Percentiles rank a stretch among this genome's conserved stretches.
phyloP scores from a whole-genome alignment of 1,284 basidiomycete species.

The Leccinum fuscescens region DNA sequence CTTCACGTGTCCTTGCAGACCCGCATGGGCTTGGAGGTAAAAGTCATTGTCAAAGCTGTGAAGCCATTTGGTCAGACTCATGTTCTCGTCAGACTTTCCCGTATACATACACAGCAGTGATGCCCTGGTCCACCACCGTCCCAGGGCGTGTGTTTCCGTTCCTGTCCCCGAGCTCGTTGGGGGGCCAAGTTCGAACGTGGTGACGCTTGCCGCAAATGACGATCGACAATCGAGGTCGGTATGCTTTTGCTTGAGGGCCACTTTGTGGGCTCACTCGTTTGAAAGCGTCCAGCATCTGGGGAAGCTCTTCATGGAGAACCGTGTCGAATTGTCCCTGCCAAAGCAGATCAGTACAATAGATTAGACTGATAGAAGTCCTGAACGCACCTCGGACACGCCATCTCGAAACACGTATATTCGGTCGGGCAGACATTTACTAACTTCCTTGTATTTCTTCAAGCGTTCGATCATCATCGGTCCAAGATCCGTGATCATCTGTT shows the following conservation, averaged over 20 bases:
- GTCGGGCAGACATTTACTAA: conserved; percentile 55
- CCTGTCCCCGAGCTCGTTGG: conserved; percentile 44
- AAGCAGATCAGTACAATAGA: conserved; percentile 1
- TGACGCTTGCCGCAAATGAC: conserved; percentile 81
- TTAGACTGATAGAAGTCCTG: conserved; percentile 1
- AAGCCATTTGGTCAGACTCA: not conserved
- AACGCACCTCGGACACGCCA: conserved; percentile 73
- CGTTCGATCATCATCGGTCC: conserved; percentile 67
- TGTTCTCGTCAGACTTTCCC: not conserved
- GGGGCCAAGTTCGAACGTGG: conserved; percentile 65
- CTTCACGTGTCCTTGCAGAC: conserved; percentile 40
- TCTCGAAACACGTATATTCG: conserved; percentile 53
- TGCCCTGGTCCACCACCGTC: conserved; percentile 73
- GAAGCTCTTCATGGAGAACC: conserved; percentile 58
- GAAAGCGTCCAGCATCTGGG: conserved; percentile 60
- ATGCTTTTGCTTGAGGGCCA: conserved; percentile 37
- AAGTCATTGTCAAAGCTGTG: conserved; percentile 70
- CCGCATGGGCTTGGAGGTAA: conserved; percentile 71
- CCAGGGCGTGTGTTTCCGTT: conserved; percentile 75
- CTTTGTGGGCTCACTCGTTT: conserved; percentile 42
- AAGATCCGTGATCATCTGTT: conserved; percentile 67
- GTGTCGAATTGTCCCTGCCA: conserved; percentile 66
- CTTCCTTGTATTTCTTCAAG: conserved; percentile 52
- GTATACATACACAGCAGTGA: conserved; percentile 59
- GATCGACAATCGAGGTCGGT: conserved; percentile 65